Evolutionary conservation across 768 basidiomycete species (phyloP), one percentile per base, ranked within the genome.

Genomic region (Panus rudis): DNA sequence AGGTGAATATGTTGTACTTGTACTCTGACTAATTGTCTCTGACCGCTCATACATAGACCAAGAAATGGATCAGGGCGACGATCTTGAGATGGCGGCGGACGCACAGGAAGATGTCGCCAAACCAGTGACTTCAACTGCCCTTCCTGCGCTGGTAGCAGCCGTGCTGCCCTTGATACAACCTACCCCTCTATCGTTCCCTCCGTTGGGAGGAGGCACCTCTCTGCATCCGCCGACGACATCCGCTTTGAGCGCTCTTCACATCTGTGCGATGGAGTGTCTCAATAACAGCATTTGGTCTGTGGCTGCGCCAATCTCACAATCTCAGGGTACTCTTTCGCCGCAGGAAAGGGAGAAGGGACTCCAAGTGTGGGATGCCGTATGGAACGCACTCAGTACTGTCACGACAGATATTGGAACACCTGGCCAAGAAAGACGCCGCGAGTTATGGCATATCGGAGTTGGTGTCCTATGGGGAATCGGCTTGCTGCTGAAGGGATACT

Each of bases 401-500:
- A 84, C 84, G 19, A 75, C 74, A 41, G 73, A 83, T 37, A 68
- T 65, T 23, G 58, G 65, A 4, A 72, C 71, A 3, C 59, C 72
- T 2, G 83, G 82, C 4, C 80, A 85, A 54, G 87, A 87, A 56
- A 67, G 73, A 43, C 71, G 83, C 49, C 68, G 69, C 49, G 83
- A 88, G 43, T 74, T 91, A 60, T 90, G 92, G 81, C 75, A 84
- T 42, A 71, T 83, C 37, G 83, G 78, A 8, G 70, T 85, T 1
- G 92, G 92, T 5, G 89, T 86, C 26, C 69, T 92, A 4, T 92
- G 91, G 91, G 91, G 90, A 17, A 63, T 92, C n/a, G 85, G 81
- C 4, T 77, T 75, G 43, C 68, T 90, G 13, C 88, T 84, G 72
- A 79, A 79, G 49, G 80, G 81, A 17, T 62, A 61, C 46, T 49